phyloP scores from a whole-genome alignment of 1,284 basidiomycete species.

The Ceratobasidium sp. region DNA sequence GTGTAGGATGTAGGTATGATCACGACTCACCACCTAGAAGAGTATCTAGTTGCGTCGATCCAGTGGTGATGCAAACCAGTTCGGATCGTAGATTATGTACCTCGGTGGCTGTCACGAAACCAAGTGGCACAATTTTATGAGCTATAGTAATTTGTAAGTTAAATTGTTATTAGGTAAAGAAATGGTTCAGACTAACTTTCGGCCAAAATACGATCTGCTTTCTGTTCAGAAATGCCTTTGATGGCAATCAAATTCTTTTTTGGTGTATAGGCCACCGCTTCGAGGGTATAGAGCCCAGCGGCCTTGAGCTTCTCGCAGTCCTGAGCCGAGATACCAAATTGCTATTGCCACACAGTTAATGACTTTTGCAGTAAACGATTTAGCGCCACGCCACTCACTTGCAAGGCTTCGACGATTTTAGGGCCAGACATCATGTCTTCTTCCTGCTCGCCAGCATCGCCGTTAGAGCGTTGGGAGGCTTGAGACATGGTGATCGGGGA shows the following conservation, averaged over 20 bases:
- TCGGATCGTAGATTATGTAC: conserved; percentile 95
- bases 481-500: conserved; percentile 54
- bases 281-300: conserved; percentile 91
- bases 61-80: conserved; percentile 95
- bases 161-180: neutral
- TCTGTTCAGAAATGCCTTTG: conserved; percentile 97
- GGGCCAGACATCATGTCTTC: conserved; percentile 70
- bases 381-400: conserved; percentile 51
- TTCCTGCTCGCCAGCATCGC: conserved; percentile 56
- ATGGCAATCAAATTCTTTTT: conserved; percentile 91
- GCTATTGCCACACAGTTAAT: conserved; percentile 51
- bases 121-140: conserved; percentile 93
- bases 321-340: conserved; percentile 86
- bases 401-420: conserved; percentile 79
- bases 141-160: conserved; percentile 58
- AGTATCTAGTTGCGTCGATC: conserved; percentile 94
- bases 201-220: conserved; percentile 93
- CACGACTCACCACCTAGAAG: conserved; percentile 80
- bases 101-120: conserved; percentile 98
- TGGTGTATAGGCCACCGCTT: conserved; percentile 95
- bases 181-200: conserved; percentile 68
- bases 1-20: neutral
- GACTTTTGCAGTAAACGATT: neutral
- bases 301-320: conserved; percentile 97
- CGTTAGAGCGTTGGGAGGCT: conserved; percentile 55